Conservation (phyloP, 2,329 filamentous ascomycete genomes). For the Talaromyces atroroseus region DNA sequence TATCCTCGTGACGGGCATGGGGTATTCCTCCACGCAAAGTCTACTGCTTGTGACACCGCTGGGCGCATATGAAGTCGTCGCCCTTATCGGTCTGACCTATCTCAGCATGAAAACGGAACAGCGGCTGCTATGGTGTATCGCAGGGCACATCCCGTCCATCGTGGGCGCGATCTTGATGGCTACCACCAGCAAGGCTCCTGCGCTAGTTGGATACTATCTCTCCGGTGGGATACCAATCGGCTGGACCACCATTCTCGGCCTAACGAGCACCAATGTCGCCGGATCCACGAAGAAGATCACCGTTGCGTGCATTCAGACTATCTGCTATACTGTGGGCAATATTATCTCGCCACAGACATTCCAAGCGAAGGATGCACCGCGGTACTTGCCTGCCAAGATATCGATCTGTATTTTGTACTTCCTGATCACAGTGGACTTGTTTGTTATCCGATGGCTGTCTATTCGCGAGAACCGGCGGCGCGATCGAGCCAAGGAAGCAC, state of each 20-base stretch:
- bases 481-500: slow-evolving; percentile 22
- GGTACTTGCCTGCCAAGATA: slow-evolving; percentile 25
- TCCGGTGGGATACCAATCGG: slow-evolving; percentile 34
- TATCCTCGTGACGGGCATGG: slow-evolving; percentile 35
- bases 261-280: slow-evolving; percentile 33
- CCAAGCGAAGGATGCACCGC: slow-evolving; percentile 29
- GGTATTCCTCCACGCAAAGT: slow-evolving; percentile 29
- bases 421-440: slow-evolving; percentile 25
- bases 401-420: slow-evolving; percentile 24
- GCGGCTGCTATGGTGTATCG: slow-evolving; percentile 31
- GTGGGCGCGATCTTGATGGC: slow-evolving; percentile 36
- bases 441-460: slow-evolving; percentile 26
- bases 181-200: slow-evolving; percentile 31
- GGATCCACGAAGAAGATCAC: slow-evolving; percentile 36
- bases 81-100: slow-evolving; percentile 32
- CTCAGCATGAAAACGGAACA: slow-evolving; percentile 32
- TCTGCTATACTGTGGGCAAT: slow-evolving; percentile 38
- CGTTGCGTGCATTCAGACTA: slow-evolving; percentile 29
- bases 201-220: slow-evolving; percentile 36
- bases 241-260: slow-evolving; percentile 35
- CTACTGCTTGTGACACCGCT: slow-evolving; percentile 34
- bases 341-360: slow-evolving; percentile 42
- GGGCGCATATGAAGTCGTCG: slow-evolving; percentile 35
- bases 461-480: slow-evolving; percentile 25
- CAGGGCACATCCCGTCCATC: slow-evolving; percentile 32